Base-by-base conservation (phyloP, 2,329 filamentous ascomycete species). In the Sporothrix dimorphospora region DNA sequence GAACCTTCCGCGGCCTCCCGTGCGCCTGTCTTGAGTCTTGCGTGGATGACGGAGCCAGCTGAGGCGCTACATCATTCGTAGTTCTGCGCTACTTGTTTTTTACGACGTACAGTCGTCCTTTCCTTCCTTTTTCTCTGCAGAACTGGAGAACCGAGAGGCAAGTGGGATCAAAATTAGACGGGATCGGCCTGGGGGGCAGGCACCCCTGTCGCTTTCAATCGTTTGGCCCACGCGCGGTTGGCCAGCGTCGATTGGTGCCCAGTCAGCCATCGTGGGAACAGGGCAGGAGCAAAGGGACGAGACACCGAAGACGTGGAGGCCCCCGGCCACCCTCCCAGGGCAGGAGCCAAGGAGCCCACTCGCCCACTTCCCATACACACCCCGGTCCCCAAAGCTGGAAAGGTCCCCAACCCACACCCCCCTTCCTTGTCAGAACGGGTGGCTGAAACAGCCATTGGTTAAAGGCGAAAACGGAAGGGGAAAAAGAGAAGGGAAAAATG, bases 361-460 rank as follows among this genome's bases (percentile, higher is more conserved):
- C 24, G 24, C 49, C 27, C 40, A 27, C 51, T 68, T 51, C 45
- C 53, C 67, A 49, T 40, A 45, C 66, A 40, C 67, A 42, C 55
- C 53, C 40, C 16, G 19, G 40, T 59, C 42, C 38, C 57, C 19
- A 9, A 61, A 61, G 16, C 9, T 12, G 49, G 21, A n/a, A 55
- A 14, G 9, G 42, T 6, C 63, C 40, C 42, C 59, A 65, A 57
- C 45, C 69, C 51, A 65, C 55, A 71, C 69, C 34, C 69, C 42
- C 69, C 55, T 51, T 61, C 69, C 69, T 63, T 38, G 69, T 53
- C 30, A 51, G 57, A 38, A 49, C 69, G 21, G 57, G 30, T 40
- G 59, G 69, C 69, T 71, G 69, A 71, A 71, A 71, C 69, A 71
- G 59, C 57, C 69, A 55, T 47, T 65, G 69, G 59, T n/a, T 65